These are phyloP conservation scores for Podosphaera fusca DNA, from an alignment of 2,329 filamentous ascomycete genomes.

Conservation along the genomic window DNA sequence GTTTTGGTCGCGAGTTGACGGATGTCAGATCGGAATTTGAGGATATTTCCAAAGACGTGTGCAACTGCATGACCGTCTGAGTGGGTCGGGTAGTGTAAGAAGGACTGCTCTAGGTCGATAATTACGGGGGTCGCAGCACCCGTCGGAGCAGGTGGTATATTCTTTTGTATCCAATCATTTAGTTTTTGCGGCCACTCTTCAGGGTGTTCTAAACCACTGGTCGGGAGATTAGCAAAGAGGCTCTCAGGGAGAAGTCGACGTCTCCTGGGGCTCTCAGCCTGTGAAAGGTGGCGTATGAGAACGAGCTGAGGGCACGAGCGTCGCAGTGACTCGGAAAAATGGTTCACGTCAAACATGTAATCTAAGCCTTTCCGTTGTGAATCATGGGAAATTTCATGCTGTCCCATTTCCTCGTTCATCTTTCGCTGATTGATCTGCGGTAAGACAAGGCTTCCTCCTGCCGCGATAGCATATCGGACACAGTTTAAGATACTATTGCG, in stretches of 20 bases:
- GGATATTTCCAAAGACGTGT: conserved; percentile 19
- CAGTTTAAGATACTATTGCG: conserved; percentile 21
- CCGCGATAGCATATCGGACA: conserved; percentile 20
- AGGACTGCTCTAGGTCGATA: conserved; percentile 16
- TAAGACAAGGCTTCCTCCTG: conserved; percentile 17
- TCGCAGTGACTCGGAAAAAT: conserved; percentile 12
- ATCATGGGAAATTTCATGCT: conserved; percentile 7
- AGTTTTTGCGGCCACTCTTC: conserved; percentile 10
- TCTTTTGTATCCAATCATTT: conserved; percentile 9
- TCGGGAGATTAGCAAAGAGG: conserved; percentile 8
- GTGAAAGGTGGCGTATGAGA: conserved; percentile 8
- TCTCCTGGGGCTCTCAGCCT: conserved; percentile 5
- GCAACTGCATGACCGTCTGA: conserved; percentile 17
- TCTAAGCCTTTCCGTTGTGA: conserved; percentile 13
- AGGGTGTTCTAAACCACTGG: conserved; percentile 9
- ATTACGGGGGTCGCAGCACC: conserved; percentile 7
- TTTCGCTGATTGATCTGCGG: conserved; percentile 18
- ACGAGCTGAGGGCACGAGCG: conserved; percentile 11
- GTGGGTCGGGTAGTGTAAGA: conserved; percentile 18
- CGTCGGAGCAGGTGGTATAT: conserved; percentile 2
- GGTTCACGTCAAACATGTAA: conserved; percentile 13
- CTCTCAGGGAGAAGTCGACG: conserved; percentile 10
- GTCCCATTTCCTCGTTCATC: conserved; percentile 1
- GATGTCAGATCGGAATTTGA: conserved; percentile 15
- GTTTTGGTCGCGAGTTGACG: conserved; percentile 15